A percentile compares a stretch with the other conserved stretches of the same genome.
Conservation (phyloP, 768 basidiomycete genomes). For the Kwoniella newhampshirensis region DNA sequence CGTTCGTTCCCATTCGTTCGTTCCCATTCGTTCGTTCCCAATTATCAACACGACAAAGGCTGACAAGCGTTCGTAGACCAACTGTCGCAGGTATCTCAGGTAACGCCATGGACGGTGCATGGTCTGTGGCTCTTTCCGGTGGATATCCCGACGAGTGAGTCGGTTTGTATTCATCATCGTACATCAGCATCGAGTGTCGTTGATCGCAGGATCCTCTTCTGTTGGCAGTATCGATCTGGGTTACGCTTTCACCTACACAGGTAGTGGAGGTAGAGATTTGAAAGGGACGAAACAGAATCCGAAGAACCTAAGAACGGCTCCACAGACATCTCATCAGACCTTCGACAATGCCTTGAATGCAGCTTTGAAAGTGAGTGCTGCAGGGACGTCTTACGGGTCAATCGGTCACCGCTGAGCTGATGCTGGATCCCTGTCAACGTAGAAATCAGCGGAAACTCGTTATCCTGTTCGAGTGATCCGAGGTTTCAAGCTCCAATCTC, state of each 20-base stretch:
- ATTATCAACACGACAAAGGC: not conserved
- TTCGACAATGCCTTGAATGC: slow-evolving; percentile 74
- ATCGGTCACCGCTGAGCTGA: not conserved
- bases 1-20: no score
- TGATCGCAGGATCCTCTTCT: no score
- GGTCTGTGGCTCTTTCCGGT: slow-evolving; percentile 82
- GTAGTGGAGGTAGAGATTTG: slow-evolving; percentile 74
- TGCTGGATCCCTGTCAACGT: not conserved
- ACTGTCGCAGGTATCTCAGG: slow-evolving; percentile 79
- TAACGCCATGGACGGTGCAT: slow-evolving; percentile 65
- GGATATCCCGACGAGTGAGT: slow-evolving; percentile 54
- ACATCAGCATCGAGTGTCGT: no score
- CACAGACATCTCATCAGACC: slow-evolving; percentile 77
- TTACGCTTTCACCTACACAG: slow-evolving; percentile 45
- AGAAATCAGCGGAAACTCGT: slow-evolving; percentile 75
- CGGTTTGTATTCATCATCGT: not conserved
- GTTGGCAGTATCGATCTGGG: slow-evolving; percentile 41
- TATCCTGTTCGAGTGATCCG: slow-evolving; percentile 84
- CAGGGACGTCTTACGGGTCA: not conserved
- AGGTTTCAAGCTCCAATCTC: slow-evolving; percentile 72
- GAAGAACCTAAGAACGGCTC: slow-evolving; percentile 87
- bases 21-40: not conserved
- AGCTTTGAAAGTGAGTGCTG: slow-evolving; percentile 61
- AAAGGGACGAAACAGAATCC: slow-evolving; percentile 77
- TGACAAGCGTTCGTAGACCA: slow-evolving; percentile 58